Evolutionary conservation across 1,139 yeast species (phyloP).

Genomic region (Williopsis jadinii): DNA sequence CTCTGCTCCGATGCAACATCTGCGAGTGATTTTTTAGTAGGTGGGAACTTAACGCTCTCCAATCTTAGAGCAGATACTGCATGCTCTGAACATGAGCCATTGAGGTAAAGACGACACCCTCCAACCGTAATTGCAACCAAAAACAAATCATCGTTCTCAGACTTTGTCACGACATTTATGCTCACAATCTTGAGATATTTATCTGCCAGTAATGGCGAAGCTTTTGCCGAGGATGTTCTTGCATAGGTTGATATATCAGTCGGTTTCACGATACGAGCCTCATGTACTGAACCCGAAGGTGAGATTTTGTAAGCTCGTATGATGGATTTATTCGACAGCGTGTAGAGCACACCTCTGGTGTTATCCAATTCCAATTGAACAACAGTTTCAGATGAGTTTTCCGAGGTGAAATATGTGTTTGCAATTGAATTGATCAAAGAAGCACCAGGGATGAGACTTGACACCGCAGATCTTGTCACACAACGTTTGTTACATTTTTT

Average conservation of each 20-base stretch:
- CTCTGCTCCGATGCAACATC: conserved; percentile 40
- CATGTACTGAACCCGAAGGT: conserved; percentile 30
- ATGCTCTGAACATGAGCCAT: conserved; percentile 36
- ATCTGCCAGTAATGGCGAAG: conserved; percentile 30
- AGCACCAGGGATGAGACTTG: conserved; percentile 48
- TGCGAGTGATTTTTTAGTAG: conserved; percentile 55
- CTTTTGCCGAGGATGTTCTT: conserved; percentile 43
- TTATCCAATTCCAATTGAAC: conserved; percentile 67
- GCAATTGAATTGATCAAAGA: conserved; percentile 31
- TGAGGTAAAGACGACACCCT: conserved; percentile 75
- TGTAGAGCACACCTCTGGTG: conserved; percentile 68
- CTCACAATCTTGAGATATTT: conserved; percentile 46
- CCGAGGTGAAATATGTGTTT: conserved; percentile 23
- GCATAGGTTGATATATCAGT: conserved; percentile 43
- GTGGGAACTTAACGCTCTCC: conserved; percentile 65
- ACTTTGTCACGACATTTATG: conserved; percentile 52
- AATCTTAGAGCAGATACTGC: conserved; percentile 37
- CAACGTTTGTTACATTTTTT: conserved; percentile 80
- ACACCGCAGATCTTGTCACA: conserved; percentile 60
- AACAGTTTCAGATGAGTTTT: conserved; percentile 29
- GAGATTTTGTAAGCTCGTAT: conserved; percentile 67
- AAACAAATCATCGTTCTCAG: conserved; percentile 65
- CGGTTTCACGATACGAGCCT: conserved; percentile 30
- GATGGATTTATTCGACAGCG: conserved; percentile 77
- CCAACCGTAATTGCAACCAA: conserved; percentile 79